Percentiles rank a stretch among this genome's conserved stretches.
Evolutionary conservation across 306 rosid genomes (phyloP).

Genomic region (Oxytropis ochrocephala): DNA sequence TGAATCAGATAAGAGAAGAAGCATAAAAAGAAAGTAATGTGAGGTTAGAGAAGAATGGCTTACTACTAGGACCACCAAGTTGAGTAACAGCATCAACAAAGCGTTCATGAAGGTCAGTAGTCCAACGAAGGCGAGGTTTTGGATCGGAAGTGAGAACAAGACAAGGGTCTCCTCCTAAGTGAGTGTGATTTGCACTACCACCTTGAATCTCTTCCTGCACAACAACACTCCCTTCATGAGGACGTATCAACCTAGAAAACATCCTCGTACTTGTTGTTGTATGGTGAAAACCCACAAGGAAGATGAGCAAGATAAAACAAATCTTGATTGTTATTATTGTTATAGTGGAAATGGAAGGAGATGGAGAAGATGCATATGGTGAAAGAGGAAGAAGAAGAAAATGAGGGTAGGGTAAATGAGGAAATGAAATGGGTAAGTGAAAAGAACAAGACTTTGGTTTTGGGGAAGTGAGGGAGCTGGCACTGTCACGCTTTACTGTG

Average conservation of each 20-base stretch:
- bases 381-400: background rate
- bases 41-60: background rate
- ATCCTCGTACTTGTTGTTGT: background rate
- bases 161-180: constrained; percentile 67
- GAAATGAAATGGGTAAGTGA: constrained; percentile 21
- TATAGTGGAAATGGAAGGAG: constrained; percentile 12
- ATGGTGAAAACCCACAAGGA: background rate
- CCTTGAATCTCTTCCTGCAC: constrained; percentile 44
- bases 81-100: constrained; percentile 94
- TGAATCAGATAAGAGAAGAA: background rate
- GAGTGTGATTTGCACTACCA: constrained; percentile 11
- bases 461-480: constrained; percentile 14
- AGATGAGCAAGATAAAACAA: background rate
- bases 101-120: constrained; percentile 91
- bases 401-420: background rate
- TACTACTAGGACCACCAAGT: constrained; percentile 87
- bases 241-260: constrained; percentile 34
- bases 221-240: constrained; percentile 21
- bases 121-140: constrained; percentile 99
- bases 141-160: constrained; percentile 94
- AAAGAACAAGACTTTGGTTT: constrained; percentile 24
- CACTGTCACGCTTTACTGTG: constrained; percentile 44
- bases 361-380: constrained; percentile 23
- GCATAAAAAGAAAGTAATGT: background rate
- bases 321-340: background rate